Conservation (phyloP, 31 red algal genomes). For the Odonthalia washingtoniensis region DNA sequence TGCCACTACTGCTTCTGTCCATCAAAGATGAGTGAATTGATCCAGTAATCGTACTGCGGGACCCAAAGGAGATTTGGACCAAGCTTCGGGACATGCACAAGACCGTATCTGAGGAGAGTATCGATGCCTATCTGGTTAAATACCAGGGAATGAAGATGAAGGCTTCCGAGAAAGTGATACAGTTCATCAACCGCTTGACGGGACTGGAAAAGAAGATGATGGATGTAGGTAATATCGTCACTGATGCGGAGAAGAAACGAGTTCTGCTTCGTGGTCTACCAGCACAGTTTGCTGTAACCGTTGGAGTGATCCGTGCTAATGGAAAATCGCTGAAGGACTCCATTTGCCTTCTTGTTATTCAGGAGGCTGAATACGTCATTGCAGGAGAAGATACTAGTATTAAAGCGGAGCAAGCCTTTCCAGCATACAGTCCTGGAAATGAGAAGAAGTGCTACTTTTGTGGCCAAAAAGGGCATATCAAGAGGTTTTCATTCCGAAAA, state of each 20-base stretch:
- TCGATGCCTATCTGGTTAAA: constrained; percentile 14
- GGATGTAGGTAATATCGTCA: constrained; percentile 4
- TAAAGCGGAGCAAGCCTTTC: constrained; percentile 3
- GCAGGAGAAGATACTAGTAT: neutral
- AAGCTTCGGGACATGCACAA: constrained; percentile 11
- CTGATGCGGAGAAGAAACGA: constrained; percentile 13
- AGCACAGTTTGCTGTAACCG: constrained; percentile 35
- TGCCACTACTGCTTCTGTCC: constrained; percentile 32
- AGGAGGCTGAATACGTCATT: neutral
- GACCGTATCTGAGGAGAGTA: neutral
- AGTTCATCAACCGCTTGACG: constrained; percentile 26
- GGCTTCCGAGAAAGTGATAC: constrained; percentile 22
- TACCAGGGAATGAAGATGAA: constrained; percentile 51
- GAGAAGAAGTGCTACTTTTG: constrained; percentile 10
- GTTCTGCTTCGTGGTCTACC: constrained; percentile 20
- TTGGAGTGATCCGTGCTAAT: constrained; percentile 26
- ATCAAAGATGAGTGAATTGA: constrained; percentile 29
- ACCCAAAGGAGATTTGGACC: constrained; percentile 13
- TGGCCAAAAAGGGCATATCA: constrained; percentile 8
- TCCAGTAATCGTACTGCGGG: constrained; percentile 1
- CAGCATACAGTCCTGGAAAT: neutral
- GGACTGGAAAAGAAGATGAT: constrained; percentile 15
- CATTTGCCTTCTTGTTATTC: constrained; percentile 19
- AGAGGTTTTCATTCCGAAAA: neutral
- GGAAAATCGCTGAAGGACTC: constrained; percentile 2